A percentile compares a stretch with the other conserved stretches of the same genome.
Conservation (phyloP, 202 grass and related monocot genomes). For the Alloteropsis angusta region DNA sequence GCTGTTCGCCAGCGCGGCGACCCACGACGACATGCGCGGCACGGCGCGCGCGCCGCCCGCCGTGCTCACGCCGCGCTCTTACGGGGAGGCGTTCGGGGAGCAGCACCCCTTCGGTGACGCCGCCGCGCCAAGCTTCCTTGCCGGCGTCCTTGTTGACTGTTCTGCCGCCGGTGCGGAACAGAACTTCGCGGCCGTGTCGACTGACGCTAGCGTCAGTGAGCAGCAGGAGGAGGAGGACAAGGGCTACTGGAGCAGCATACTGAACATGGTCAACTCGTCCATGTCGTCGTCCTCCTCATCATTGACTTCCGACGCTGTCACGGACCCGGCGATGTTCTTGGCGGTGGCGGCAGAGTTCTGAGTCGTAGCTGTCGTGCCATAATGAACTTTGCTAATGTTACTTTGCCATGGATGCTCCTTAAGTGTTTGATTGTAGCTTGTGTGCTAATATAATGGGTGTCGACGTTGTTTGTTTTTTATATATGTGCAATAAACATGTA, state of each 20-base stretch:
- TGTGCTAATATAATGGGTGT: neutral
- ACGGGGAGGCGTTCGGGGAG: constrained; percentile 20
- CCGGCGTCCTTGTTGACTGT: neutral
- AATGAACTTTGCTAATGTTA: constrained; percentile 14
- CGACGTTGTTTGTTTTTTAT: neutral
- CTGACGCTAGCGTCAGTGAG: neutral
- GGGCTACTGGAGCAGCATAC: constrained; percentile 36
- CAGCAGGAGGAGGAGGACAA: constrained; percentile 22
- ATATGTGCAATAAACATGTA: constrained; percentile 27
- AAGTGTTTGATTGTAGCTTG: neutral
- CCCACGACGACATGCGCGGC: neutral
- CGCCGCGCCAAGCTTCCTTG: neutral
- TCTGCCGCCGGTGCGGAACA: neutral
- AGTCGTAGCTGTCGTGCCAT: neutral
- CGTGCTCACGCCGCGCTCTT: neutral
- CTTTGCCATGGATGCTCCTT: neutral
- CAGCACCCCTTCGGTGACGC: neutral
- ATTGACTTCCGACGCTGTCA: constrained; percentile 16
- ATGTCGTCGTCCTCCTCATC: constrained; percentile 31
- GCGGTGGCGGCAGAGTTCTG: constrained; percentile 22
- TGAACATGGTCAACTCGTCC: constrained; percentile 45
- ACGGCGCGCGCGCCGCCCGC: neutral
- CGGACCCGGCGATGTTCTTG: constrained; percentile 9
- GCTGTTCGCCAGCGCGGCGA: neutral
- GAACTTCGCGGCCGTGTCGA: neutral